These are phyloP conservation scores for Azolla pinnata DNA, from an alignment of 75 land plant genomes.

Conservation along the genomic window DNA sequence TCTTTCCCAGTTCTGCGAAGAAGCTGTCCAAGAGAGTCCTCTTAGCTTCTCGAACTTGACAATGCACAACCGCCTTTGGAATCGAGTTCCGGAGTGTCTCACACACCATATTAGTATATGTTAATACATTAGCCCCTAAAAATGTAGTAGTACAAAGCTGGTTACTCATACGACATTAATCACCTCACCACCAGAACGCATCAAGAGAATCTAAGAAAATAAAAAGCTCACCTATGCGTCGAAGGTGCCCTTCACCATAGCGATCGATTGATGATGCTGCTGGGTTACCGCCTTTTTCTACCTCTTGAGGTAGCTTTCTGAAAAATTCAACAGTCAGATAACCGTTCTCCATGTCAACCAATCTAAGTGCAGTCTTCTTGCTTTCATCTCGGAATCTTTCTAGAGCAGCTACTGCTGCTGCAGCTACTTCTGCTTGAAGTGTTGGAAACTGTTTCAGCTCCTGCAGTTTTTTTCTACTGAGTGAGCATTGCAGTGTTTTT, in stretches of 20 bases:
- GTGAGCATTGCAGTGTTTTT: background rate
- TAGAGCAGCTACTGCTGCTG: slow-evolving; percentile 55
- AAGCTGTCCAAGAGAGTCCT: slow-evolving; percentile 62
- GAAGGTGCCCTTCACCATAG: slow-evolving; percentile 81
- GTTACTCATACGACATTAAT: too few species aligned
- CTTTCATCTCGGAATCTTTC: slow-evolving; percentile 72
- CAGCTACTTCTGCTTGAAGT: slow-evolving; percentile 61
- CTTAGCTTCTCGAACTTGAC: slow-evolving; percentile 83
- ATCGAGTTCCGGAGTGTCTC: slow-evolving; percentile 60
- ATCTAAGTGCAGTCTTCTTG: slow-evolving; percentile 47
- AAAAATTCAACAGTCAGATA: slow-evolving; percentile 89
- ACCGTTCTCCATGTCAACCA: slow-evolving; percentile 84
- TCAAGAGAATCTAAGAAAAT: background rate
- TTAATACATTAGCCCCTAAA: slow-evolving; percentile 51
- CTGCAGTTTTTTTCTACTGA: too few species aligned
- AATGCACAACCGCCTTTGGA: slow-evolving; percentile 77
- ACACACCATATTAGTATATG: slow-evolving; percentile 69
- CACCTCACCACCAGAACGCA: background rate
- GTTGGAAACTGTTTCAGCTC: slow-evolving; percentile 79
- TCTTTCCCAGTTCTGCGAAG: slow-evolving; percentile 62
- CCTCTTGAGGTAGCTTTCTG: slow-evolving; percentile 75
- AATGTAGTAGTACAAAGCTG: background rate
- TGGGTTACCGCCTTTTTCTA: slow-evolving; percentile 47
- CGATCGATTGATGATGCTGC: slow-evolving; percentile 48
- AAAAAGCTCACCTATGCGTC: slow-evolving; percentile 55